Conservation (phyloP, 495 filamentous ascomycete species). For the Evansstolkia leycettana region DNA sequence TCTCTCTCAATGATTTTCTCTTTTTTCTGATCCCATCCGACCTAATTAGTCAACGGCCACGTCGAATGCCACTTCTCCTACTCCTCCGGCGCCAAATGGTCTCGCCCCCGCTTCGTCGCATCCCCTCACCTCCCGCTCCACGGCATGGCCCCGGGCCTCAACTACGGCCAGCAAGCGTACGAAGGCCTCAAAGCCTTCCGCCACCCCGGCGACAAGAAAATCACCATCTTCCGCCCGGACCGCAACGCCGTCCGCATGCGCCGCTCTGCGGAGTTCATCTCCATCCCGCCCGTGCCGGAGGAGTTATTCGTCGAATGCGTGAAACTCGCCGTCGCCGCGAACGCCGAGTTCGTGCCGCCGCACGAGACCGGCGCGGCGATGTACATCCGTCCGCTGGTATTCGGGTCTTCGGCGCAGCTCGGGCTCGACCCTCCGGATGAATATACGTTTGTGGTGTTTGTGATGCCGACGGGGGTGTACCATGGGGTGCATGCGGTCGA, state of each 20-base stretch:
- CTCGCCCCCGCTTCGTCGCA: constrained; percentile 54
- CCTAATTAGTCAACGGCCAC: constrained; percentile 5
- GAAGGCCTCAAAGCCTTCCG: constrained; percentile 92
- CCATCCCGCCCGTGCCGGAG: constrained; percentile 63
- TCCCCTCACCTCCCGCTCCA: constrained; percentile 75
- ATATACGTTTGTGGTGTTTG: constrained; percentile 77
- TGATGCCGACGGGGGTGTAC: constrained; percentile 79
- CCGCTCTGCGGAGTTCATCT: constrained; percentile 63
- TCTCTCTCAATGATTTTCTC: too few relatives aligned
- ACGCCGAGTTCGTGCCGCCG: constrained; percentile 81
- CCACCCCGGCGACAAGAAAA: constrained; percentile 34
- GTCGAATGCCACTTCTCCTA: constrained; percentile 48
- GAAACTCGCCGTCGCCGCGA: constrained; percentile 67
- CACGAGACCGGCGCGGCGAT: constrained; percentile 72
- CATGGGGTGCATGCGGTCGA: constrained; percentile 74
- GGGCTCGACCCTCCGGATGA: constrained; percentile 75
- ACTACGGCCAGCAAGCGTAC: constrained; percentile 91
- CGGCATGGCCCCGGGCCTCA: constrained; percentile 80
- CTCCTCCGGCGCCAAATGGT: constrained; percentile 57
- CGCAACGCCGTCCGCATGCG: constrained; percentile 73
- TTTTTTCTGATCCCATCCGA: not conserved
- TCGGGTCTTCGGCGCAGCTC: constrained; percentile 69
- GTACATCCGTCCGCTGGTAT: constrained; percentile 82
- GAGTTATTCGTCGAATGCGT: constrained; percentile 61
- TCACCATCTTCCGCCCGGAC: constrained; percentile 71